These are phyloP conservation scores for Coprinopsis sp. DNA, from an alignment of 768 basidiomycete genomes.

Conservation along the genomic window DNA sequence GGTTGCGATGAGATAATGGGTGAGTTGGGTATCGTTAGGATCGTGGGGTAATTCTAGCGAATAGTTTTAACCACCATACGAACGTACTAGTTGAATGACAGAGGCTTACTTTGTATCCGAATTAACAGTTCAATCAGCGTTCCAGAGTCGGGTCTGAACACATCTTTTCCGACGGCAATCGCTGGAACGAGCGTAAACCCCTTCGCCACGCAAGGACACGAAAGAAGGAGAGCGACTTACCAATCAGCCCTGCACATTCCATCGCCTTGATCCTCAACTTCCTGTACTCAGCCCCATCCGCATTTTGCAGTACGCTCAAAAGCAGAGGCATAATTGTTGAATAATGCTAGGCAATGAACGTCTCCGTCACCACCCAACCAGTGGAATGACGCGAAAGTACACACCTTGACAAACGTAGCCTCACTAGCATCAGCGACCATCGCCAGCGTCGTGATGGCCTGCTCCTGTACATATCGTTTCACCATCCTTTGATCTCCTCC, in stretches of 20 bases:
- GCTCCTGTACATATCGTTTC: slow-evolving; percentile 75
- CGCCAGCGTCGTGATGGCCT: slow-evolving; percentile 81
- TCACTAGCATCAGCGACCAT: slow-evolving; percentile 89
- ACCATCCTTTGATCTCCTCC: slow-evolving; percentile 37
- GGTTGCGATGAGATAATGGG: slow-evolving; percentile 76
- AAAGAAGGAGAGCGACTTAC: slow-evolving; percentile 35
- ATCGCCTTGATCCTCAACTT: slow-evolving; percentile 79
- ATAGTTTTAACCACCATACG: not conserved
- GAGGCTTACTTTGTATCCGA: slow-evolving; percentile 63
- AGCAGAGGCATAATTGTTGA: slow-evolving; percentile 76
- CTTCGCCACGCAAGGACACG: not conserved
- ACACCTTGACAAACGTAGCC: slow-evolving; percentile 66
- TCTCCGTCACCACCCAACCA: not conserved
- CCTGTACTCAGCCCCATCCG: slow-evolving; percentile 59
- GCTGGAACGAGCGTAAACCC: slow-evolving; percentile 36
- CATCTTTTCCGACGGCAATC: slow-evolving; percentile 79
- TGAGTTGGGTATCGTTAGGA: slow-evolving; percentile 64
- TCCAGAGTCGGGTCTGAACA: slow-evolving; percentile 71
- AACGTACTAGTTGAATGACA: not conserved
- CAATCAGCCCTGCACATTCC: slow-evolving; percentile 87
- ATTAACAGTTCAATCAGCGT: slow-evolving; percentile 70
- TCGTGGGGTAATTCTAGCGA: slow-evolving; percentile 55
- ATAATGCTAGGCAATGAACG: slow-evolving; percentile 51
- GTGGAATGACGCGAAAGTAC: slow-evolving; percentile 12
- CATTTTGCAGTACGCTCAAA: slow-evolving; percentile 68